phyloP scores from a whole-genome alignment of 2,329 filamentous ascomycete species.

The Xylaria sp. region DNA sequence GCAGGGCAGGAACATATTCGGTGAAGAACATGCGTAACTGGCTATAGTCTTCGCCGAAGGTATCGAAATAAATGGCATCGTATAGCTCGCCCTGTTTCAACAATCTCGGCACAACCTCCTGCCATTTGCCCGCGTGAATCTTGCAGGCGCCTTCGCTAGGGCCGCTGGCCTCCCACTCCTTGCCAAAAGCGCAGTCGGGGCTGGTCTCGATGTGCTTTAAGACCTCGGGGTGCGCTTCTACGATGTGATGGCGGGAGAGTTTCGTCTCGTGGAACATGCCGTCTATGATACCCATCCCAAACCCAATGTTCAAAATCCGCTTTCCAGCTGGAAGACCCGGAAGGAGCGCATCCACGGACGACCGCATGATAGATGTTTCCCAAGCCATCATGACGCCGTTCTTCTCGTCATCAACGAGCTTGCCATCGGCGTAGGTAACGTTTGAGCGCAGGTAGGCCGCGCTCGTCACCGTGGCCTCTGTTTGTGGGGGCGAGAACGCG shows the following conservation, averaged over 20 bases:
- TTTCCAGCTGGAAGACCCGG: constrained; percentile 54
- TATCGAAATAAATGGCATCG: constrained; percentile 96
- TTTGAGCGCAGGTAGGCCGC: constrained; percentile 71
- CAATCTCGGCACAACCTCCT: constrained; percentile 75
- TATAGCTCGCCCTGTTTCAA: constrained; percentile 73
- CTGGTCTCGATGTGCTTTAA: constrained; percentile 62
- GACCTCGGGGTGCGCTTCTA: constrained; percentile 84
- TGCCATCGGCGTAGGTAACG: constrained; percentile 67
- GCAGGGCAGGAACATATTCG: constrained; percentile 80
- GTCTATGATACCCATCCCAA: constrained; percentile 91
- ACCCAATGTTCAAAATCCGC: constrained; percentile 82
- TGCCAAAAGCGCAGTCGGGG: constrained; percentile 57
- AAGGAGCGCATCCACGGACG: constrained; percentile 72
- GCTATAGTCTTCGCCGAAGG: constrained; percentile 91
- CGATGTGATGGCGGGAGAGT: constrained; percentile 77
- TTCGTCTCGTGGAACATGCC: constrained; percentile 71
- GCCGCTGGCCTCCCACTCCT: constrained; percentile 58
- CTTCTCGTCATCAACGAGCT: constrained; percentile 73
- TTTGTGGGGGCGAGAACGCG: constrained; percentile 39
- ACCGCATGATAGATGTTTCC: constrained; percentile 86
- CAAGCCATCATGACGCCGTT: constrained; percentile 96
- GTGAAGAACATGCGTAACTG: constrained; percentile 87
- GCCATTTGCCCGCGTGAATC: constrained; percentile 79
- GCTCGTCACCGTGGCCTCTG: constrained; percentile 58
- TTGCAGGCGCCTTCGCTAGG: constrained; percentile 71